Base-by-base conservation (phyloP, 148 eudicot species). In the Linanthus parryae region DNA sequence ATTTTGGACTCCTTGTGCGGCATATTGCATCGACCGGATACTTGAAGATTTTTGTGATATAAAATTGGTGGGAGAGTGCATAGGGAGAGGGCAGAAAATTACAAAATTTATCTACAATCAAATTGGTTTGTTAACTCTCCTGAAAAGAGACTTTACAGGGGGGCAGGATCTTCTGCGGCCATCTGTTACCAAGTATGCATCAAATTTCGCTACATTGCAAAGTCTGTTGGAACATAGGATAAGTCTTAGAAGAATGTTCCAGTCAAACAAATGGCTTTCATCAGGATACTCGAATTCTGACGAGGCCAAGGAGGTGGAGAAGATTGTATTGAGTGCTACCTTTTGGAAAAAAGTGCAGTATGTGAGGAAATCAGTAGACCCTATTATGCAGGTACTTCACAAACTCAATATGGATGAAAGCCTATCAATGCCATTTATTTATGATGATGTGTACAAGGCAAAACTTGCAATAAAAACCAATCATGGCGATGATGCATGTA, bases 1-100 rank as follows among this genome's bases (percentile, higher is more conserved):
- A 56, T 91, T 72, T 63, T 91, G 97, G 97, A 86, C 89, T 26
- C 95, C 97, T 48, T 91, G 97, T 83, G 82, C 84, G 53, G 63
- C 78, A 53, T 73, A 81, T 56, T 83, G 87, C 63, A 83, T 79
- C 54, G 89, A 91, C 61, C 69, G 44, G 59, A 77, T 91, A 56
- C 91, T 91, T 46, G 89, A 81, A 75, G 95, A 83, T 62, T 79
- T 85, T 59, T 43, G 57, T 54, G 83, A 81, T 68, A 67, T 86
- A 45, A 91, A 79, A 55, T 39, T 83, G 62, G 89, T 91, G 44
- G 73, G 69, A 53, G 92, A 91, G 31, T 81, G 95, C 71, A 57
- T 83, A 55, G 95, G 70, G 68, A 91, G 79, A 57, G 84, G 75
- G 45, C 92, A 83, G 66, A 91, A 71, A 52, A 59, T 91, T 28